Conservation (phyloP, 2,329 filamentous ascomycete species). For the Ceratocystis colombiana region DNA sequence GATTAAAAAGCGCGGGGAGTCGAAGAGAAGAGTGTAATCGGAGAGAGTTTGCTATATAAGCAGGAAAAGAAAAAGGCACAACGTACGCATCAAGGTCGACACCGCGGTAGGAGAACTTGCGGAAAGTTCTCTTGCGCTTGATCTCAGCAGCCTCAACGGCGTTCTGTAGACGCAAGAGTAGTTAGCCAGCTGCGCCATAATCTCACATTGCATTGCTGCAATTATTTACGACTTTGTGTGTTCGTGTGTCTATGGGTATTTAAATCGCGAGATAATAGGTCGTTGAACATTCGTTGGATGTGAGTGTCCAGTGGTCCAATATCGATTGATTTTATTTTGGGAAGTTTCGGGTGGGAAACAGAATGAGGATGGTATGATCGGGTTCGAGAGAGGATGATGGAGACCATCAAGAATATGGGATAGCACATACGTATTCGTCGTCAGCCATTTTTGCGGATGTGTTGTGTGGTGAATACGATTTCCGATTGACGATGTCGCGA, state of each 20-base stretch:
- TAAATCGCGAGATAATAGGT: slow-evolving; percentile 17
- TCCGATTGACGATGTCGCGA: slow-evolving; percentile 26
- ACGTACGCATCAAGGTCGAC: slow-evolving; percentile 99
- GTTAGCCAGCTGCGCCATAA: slow-evolving; percentile 20
- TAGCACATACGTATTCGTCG: slow-evolving; percentile 67
- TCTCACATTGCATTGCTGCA: slow-evolving; percentile 9
- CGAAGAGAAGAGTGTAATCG: slow-evolving; percentile 51
- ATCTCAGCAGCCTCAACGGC: slow-evolving; percentile 97
- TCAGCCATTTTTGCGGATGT: slow-evolving; percentile 65
- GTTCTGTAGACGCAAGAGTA: slow-evolving; percentile 50
- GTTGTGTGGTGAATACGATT: slow-evolving; percentile 28
- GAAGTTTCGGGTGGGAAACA: slow-evolving; percentile 7
- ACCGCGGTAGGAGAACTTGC: slow-evolving; percentile 99
- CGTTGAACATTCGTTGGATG: slow-evolving; percentile 26
- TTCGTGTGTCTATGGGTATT: background rate
- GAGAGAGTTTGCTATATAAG: slow-evolving; percentile 2
- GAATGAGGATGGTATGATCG: background rate
- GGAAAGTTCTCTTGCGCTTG: slow-evolving; percentile 99
- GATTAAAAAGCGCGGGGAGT: slow-evolving; percentile 10
- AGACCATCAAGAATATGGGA: slow-evolving; percentile 21
- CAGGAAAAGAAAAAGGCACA: slow-evolving; percentile 14
- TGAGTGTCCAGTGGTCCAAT: slow-evolving; percentile 28
- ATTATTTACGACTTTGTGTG: background rate
- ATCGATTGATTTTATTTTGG: slow-evolving; percentile 8
- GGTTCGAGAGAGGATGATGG: slow-evolving; percentile 7